Conservation (phyloP, 1,284 basidiomycete genomes). For the Ganoderma leucocontextum region DNA sequence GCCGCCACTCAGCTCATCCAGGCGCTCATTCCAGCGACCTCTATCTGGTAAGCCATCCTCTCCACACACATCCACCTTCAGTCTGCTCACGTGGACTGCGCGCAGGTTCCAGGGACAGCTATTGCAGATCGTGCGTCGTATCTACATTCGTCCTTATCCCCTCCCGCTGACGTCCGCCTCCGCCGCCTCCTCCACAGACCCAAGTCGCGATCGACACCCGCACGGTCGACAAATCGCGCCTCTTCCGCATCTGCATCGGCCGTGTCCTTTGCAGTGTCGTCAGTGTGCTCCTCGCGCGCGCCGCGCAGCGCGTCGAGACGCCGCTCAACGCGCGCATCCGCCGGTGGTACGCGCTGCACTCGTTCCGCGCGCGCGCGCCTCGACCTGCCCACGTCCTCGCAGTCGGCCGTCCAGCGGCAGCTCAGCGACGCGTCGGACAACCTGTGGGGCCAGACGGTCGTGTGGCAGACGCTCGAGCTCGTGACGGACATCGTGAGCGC, state of each 20-base stretch:
- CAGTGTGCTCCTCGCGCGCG: slow-evolving; percentile 53
- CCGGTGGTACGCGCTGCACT: slow-evolving; percentile 67
- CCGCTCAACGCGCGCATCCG: slow-evolving; percentile 67
- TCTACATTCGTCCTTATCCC: background rate
- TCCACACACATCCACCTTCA: background rate
- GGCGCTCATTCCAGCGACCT: slow-evolving; percentile 70
- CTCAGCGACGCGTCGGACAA: slow-evolving; percentile 60
- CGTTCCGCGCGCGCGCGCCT: slow-evolving; percentile 73
- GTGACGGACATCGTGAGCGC: slow-evolving; percentile 53
- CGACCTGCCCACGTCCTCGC: slow-evolving; percentile 78
- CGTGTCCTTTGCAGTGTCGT: slow-evolving; percentile 59
- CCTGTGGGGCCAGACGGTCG: slow-evolving; percentile 47
- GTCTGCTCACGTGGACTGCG: slow-evolving; percentile 47
- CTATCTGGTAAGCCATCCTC: slow-evolving; percentile 56
- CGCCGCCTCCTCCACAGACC: slow-evolving; percentile 40
- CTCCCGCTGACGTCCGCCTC: background rate
- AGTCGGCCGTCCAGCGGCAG: slow-evolving; percentile 68
- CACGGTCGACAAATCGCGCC: slow-evolving; percentile 64
- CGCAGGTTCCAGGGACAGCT: background rate
- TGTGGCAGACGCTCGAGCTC: slow-evolving; percentile 64
- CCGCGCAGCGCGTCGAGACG: slow-evolving; percentile 47
- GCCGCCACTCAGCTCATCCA: slow-evolving; percentile 50
- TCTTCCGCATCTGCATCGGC: slow-evolving; percentile 63
- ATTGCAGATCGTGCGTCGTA: slow-evolving; percentile 12
- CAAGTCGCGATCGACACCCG: slow-evolving; percentile 72